Evolutionary conservation across 1,139 yeast species (phyloP), one percentile per base, ranked within the genome.

Genomic region (Protomyces lactucae-debilis): DNA sequence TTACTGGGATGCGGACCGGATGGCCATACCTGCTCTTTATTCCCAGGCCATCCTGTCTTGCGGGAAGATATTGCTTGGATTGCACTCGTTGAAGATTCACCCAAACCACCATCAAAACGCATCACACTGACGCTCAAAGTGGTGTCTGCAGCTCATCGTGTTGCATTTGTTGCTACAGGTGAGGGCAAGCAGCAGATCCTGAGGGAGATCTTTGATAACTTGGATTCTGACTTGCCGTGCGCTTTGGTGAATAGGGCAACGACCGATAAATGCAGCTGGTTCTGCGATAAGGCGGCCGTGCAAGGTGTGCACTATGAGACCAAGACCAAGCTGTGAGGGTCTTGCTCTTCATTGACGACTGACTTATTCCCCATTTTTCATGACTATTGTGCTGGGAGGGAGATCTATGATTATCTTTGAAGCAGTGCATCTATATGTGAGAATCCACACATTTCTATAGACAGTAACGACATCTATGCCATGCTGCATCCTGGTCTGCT

Each of bases 1-100:
- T 79, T 93, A 69, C 80, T 93, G 68, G 99, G 99, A 23, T 92
- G 98, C 80, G 99, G 99, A 0, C 99, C 99, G 2, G 99, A 93
- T 75, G 99, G 99, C 35, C 99, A 93, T 74, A 89, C 92, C 72
- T 97, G 98, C 64, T 90, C 97, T 32, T 82, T 93, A 67, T 93
- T 93, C 79, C 99, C 99, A 18, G 87, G 88, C 73, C 95, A 89
- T 73, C 95, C 89, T 69, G 86, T 88, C 65, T 80, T 93, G 69
- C 82, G 98, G 72, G 99, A 93, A 74, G 84, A 87, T 71, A 82
- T 88, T 72, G 98, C 98, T 1, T 93, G 99, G 99, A 93, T 93
- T 70, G 88, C 91, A 59, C 96, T 98, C 1, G 95, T 93, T 23
- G 87, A 84, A 69, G 88, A 90, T 67, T 97, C 98, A 0, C 99